Conservation (phyloP, 129 eudicot species). For the Saposhnikovia divaricata region DNA sequence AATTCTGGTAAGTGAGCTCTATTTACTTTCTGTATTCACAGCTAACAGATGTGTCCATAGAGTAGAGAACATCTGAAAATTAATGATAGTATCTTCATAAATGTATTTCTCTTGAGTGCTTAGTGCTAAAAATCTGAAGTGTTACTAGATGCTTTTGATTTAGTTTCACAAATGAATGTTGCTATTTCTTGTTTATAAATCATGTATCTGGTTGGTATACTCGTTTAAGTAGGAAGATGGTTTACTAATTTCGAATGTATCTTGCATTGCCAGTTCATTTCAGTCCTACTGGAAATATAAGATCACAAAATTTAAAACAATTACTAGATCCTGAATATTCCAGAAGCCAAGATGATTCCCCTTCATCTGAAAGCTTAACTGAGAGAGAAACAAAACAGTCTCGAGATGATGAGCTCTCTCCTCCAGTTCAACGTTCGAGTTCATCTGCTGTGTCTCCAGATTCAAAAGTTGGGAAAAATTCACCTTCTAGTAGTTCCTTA, state of each 20-base stretch:
- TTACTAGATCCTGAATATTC: slow-evolving; percentile 65
- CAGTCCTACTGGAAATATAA: slow-evolving; percentile 36
- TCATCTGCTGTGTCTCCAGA: slow-evolving; percentile 66
- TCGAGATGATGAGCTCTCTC: slow-evolving; percentile 66
- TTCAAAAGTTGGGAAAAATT: slow-evolving; percentile 43
- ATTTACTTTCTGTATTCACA: not conserved
- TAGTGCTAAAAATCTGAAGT: not conserved
- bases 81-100: not conserved
- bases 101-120: not conserved
- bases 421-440: slow-evolving; percentile 53
- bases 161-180: not conserved
- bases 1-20: slow-evolving; percentile 38
- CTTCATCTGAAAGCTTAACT: slow-evolving; percentile 65
- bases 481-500: slow-evolving; percentile 51
- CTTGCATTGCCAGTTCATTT: slow-evolving; percentile 40
- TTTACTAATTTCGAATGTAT: not conserved
- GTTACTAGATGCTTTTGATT: not conserved
- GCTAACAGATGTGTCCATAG: not conserved
- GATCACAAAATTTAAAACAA: slow-evolving; percentile 46
- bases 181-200: no score
- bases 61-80: not conserved
- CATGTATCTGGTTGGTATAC: not conserved
- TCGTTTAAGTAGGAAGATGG: not conserved
- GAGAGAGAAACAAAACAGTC: slow-evolving; percentile 56
- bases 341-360: slow-evolving; percentile 71